These are phyloP conservation scores for Heimioporus sp. DNA, from an alignment of 768 basidiomycete species.

Conservation along the genomic window DNA sequence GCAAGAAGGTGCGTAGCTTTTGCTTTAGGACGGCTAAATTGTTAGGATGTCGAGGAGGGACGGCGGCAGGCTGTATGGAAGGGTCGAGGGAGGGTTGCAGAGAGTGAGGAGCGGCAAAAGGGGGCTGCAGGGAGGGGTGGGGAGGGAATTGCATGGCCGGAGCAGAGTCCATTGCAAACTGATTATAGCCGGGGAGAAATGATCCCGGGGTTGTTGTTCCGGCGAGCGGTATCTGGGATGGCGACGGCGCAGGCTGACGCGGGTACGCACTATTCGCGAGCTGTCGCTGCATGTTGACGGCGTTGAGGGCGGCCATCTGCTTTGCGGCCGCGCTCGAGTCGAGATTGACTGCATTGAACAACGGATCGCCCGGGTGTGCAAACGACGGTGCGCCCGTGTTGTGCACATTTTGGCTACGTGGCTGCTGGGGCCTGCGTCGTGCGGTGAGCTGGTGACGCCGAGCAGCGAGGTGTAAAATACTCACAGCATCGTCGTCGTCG, in stretches of 20 bases:
- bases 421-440: conserved; percentile 41
- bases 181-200: conserved; percentile 29
- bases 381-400: conserved; percentile 13
- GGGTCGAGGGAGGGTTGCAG: conserved; percentile 41
- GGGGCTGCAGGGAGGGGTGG: conserved; percentile 46
- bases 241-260: conserved; percentile 37
- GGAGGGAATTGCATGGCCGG: conserved; percentile 40
- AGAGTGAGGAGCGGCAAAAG: conserved; percentile 39
- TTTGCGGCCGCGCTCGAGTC: conserved; percentile 70
- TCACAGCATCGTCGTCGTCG: conserved; percentile 33
- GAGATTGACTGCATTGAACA: conserved; percentile 41
- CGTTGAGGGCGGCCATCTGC: conserved; percentile 78
- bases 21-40: conserved; percentile 42
- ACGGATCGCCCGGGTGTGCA: conserved; percentile 31
- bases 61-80: conserved; percentile 39
- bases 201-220: conserved; percentile 70
- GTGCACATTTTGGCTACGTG: conserved; percentile 22
- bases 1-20: conserved; percentile 59
- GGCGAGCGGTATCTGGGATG: conserved; percentile 37
- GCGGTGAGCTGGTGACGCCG: conserved; percentile 1
- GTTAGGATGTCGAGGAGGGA: conserved; percentile 36
- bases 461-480: conserved; percentile 5
- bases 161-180: conserved; percentile 31
- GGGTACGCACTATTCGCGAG: conserved; percentile 54
- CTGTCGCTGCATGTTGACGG: conserved; percentile 46